Conservation (phyloP, 345 rosid species). For the Euphorbia tirucalli region DNA sequence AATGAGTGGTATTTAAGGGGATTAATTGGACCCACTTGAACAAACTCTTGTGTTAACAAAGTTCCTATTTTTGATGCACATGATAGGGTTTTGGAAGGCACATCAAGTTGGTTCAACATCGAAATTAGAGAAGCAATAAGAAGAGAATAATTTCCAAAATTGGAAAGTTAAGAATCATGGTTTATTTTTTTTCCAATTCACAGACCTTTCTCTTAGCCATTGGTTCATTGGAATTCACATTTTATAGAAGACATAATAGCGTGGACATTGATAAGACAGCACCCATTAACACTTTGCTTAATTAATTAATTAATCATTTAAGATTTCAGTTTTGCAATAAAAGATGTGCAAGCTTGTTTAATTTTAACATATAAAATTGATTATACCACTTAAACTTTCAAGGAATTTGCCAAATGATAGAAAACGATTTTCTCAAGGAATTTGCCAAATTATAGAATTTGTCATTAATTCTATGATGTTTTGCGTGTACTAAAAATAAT, state of each 20-base stretch:
- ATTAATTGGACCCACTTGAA: slow-evolving; percentile 22
- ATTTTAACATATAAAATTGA: too few relatives aligned
- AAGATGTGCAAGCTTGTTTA: not conserved
- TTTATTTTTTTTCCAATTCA: slow-evolving; percentile 7
- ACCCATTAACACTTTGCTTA: slow-evolving; percentile 24
- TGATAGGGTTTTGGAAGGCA: slow-evolving; percentile 20
- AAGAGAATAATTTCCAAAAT: slow-evolving; percentile 39
- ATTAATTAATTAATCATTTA: too few relatives aligned
- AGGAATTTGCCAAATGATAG: too few relatives aligned
- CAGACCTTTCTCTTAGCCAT: slow-evolving; percentile 21
- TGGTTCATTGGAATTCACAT: slow-evolving; percentile 17
- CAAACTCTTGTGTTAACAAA: not conserved
- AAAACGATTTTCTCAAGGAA: too few relatives aligned
- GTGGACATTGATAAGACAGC: slow-evolving; percentile 38
- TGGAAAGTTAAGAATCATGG: slow-evolving; percentile 15
- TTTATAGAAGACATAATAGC: slow-evolving; percentile 17
- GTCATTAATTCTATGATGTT: too few relatives aligned
- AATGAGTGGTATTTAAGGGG: slow-evolving; percentile 29
- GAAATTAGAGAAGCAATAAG: slow-evolving; percentile 9
- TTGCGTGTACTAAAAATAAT: too few relatives aligned
- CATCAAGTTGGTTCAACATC: not conserved
- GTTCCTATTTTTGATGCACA: slow-evolving; percentile 10
- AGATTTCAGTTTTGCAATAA: not conserved
- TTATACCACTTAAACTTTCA: too few relatives aligned
- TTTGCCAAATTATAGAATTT: too few relatives aligned